A percentile compares a stretch with the other conserved stretches of the same genome.
Conservation (phyloP, 768 basidiomycete genomes). For the Suillus decipiens region DNA sequence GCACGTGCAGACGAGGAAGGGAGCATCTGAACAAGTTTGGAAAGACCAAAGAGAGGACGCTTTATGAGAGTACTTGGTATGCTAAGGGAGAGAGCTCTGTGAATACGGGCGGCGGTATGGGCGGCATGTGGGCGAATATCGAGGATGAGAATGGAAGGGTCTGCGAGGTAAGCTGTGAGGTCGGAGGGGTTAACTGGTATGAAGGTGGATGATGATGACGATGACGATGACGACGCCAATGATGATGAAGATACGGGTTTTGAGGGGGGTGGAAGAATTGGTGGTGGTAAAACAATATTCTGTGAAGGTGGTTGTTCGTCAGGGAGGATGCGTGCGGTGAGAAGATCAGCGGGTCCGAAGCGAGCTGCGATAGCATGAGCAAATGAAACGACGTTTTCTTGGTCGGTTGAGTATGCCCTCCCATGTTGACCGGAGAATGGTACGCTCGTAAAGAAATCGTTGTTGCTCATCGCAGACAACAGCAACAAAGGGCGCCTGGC, state of each 20-base stretch:
- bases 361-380: constrained; percentile 55
- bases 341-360: constrained; percentile 40
- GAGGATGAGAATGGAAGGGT: constrained; percentile 61
- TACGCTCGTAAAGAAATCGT: constrained; percentile 47
- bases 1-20: constrained; percentile 56
- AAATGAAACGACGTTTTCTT: constrained; percentile 43
- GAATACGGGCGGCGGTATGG: constrained; percentile 65
- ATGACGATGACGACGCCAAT: constrained; percentile 12
- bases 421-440: constrained; percentile 16
- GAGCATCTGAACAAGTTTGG: constrained; percentile 81
- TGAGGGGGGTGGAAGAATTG: constrained; percentile 32
- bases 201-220: constrained; percentile 23
- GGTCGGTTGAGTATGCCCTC: constrained; percentile 9
- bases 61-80: constrained; percentile 95
- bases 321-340: constrained; percentile 39
- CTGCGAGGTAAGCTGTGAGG: constrained; percentile 34
- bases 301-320: constrained; percentile 18
- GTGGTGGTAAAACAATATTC: not conserved
- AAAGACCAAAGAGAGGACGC: constrained; percentile 81
- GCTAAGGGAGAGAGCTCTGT: constrained; percentile 76
- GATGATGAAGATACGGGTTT: constrained; percentile 15
- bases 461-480: constrained; percentile 2
- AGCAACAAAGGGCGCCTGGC: not conserved
- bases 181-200: constrained; percentile 29
- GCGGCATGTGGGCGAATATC: constrained; percentile 88